A percentile compares a stretch with the other conserved stretches of the same genome.
Conservation (phyloP, 2,329 filamentous ascomycete genomes). For the Elsinoe perseae region DNA sequence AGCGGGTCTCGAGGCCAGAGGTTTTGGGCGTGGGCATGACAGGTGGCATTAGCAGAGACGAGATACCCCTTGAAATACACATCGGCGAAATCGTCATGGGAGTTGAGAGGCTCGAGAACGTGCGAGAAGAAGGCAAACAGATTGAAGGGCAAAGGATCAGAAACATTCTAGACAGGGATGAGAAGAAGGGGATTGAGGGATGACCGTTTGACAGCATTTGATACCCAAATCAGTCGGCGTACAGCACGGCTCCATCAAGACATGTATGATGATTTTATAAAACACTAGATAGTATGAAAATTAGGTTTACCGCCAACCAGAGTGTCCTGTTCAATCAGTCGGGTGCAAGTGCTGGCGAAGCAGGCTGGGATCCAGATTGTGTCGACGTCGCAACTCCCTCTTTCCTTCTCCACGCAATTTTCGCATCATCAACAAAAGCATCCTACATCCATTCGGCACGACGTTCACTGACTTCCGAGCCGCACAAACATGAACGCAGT, state of each 20-base stretch:
- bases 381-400: neutral
- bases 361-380: neutral
- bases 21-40: constrained; percentile 40
- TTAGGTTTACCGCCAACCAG: too few species aligned
- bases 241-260: constrained; percentile 7
- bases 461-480: neutral
- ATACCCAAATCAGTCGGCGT: constrained; percentile 12
- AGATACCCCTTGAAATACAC: constrained; percentile 58
- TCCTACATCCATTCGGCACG: neutral
- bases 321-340: too few species aligned
- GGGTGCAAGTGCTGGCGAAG: neutral
- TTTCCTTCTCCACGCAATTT: neutral
- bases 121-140: constrained; percentile 44
- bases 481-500: neutral
- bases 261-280: constrained; percentile 4
- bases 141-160: constrained; percentile 21
- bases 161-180: constrained; percentile 9
- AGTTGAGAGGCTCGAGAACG: constrained; percentile 61
- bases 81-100: constrained; percentile 67
- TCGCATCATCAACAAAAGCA: neutral
- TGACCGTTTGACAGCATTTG: neutral
- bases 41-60: constrained; percentile 29
- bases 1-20: constrained; percentile 61
- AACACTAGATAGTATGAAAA: neutral
- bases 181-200: neutral